Conservation (phyloP, 805 yeast species). For the Kluyveromyces wickerhamii region DNA sequence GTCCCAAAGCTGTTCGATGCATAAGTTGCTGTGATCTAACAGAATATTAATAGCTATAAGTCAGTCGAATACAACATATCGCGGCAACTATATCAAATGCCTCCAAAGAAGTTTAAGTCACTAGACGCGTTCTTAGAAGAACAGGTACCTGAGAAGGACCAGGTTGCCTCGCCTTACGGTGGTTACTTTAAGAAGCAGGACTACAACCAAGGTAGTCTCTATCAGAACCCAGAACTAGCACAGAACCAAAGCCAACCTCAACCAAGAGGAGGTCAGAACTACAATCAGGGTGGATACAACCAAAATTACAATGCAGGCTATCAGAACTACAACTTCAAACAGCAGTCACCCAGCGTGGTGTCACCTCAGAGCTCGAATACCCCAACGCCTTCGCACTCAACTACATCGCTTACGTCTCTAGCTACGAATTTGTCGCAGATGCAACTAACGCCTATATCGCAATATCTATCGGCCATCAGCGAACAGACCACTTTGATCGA, state of each 20-base stretch:
- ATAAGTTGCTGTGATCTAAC: too few species aligned
- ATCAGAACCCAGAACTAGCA: constrained; percentile 8
- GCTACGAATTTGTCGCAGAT: constrained; percentile 62
- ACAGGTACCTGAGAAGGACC: constrained; percentile 24
- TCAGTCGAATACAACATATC: too few species aligned
- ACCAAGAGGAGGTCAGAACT: not conserved
- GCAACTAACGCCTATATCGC: constrained; percentile 58
- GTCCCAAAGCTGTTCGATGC: too few species aligned
- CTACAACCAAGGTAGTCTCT: constrained; percentile 15
- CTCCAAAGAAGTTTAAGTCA: constrained; percentile 28
- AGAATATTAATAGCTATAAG: too few species aligned
- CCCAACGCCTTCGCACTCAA: constrained; percentile 44
- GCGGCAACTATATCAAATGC: constrained; percentile 24
- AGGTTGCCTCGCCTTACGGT: constrained; percentile 28
- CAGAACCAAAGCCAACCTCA: constrained; percentile 8
- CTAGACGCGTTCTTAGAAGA: constrained; percentile 24
- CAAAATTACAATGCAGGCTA: constrained; percentile 12
- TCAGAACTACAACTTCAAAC: constrained; percentile 19
- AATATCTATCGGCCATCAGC: constrained; percentile 34
- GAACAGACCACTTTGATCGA: constrained; percentile 30
- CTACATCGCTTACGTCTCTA: constrained; percentile 66
- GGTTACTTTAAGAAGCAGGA: constrained; percentile 25
- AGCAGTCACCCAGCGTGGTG: constrained; percentile 27
- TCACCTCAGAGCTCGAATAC: constrained; percentile 29
- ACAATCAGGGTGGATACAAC: constrained; percentile 5